Base-by-base conservation (phyloP, 1,139 yeast genomes). In the Candida anutae region DNA sequence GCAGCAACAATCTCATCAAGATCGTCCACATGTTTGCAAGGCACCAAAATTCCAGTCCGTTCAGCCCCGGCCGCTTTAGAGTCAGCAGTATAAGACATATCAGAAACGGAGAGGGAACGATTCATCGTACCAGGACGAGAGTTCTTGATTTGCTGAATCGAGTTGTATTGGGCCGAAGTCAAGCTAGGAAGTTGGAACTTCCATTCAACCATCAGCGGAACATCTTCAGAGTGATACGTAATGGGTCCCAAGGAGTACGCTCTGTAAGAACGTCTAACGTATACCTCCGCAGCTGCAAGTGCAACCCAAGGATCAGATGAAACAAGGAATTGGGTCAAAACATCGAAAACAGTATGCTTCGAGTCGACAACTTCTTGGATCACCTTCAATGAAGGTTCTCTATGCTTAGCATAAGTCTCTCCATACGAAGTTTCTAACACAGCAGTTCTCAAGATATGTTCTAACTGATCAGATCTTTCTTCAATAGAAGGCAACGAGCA, bases 401-500 rank as follows among this genome's bases (percentile, higher is more conserved):
- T 72, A 51, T 87, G 93, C 46, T 74, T 75, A 31, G 80, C 73
- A 44, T 62, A 69, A 29, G 80, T 73, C 46, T 85, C 94, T 45
- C 97, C 97, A 48, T 88, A 90, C 16, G 80, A 70, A 21, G 94
- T 74, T 47, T 83, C 87, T 44, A 88, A 84, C 27, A 90, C 97
- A 24, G 96, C 78, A 12, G 94, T 77, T 55, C 88, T 77, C 57
- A 90, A 73, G 45, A 90, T 90, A 55, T 88, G 97, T 60, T 90
- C 97, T 50, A 90, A 73, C 64, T 93, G 98, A 52, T 88, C 96
- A 15, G 95, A 81, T 62, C 98, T 80, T 62, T 90, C 98, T 56
- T 83, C 79, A 40, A 87, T 79, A 5, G 97, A 87, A 25, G 99
- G 98, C 58, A 90, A 69, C 23, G 97, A 85, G 53, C 96, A 88